phyloP scores from a whole-genome alignment of 1,139 yeast species.

The Candida frijolesensis region DNA sequence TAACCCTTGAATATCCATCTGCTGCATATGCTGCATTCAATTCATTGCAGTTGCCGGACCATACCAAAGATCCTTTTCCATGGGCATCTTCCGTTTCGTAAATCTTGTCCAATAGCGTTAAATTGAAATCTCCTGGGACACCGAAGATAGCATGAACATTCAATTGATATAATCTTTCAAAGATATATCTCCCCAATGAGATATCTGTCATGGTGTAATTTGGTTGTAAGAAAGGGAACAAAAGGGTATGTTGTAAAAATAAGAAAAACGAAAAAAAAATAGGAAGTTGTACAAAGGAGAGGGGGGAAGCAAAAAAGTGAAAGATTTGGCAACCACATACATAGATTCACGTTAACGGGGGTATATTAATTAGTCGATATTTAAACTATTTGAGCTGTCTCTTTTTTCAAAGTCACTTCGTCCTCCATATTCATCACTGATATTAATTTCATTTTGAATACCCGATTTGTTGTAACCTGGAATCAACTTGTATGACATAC shows the following conservation, averaged over 20 bases:
- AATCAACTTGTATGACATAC: constrained; percentile 23
- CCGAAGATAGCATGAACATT: constrained; percentile 45
- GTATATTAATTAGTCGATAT: constrained; percentile 7
- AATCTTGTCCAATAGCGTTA: constrained; percentile 38
- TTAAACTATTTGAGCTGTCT: constrained; percentile 1
- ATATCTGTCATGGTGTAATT: constrained; percentile 33
- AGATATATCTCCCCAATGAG: constrained; percentile 44
- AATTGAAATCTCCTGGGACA: constrained; percentile 46
- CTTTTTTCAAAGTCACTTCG: neutral
- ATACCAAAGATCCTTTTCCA: constrained; percentile 24
- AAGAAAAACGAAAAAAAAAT: neutral
- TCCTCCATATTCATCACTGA: constrained; percentile 9
- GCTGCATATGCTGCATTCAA: constrained; percentile 48
- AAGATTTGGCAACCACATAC: constrained; percentile 2
- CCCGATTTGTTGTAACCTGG: constrained; percentile 12
- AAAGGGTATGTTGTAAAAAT: neutral
- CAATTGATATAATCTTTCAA: constrained; percentile 46
- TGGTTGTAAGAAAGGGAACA: neutral
- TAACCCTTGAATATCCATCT: constrained; percentile 44
- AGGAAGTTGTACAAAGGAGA: neutral
- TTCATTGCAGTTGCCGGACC: constrained; percentile 49
- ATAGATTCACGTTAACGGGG: neutral
- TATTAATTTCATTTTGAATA: constrained; percentile 6
- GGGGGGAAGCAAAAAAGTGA: neutral
- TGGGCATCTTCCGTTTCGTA: constrained; percentile 35